Percentiles rank a stretch among this genome's conserved stretches.
These are phyloP conservation scores for Salix caprea DNA, from an alignment of 345 rosid species.

Conservation along the genomic window DNA sequence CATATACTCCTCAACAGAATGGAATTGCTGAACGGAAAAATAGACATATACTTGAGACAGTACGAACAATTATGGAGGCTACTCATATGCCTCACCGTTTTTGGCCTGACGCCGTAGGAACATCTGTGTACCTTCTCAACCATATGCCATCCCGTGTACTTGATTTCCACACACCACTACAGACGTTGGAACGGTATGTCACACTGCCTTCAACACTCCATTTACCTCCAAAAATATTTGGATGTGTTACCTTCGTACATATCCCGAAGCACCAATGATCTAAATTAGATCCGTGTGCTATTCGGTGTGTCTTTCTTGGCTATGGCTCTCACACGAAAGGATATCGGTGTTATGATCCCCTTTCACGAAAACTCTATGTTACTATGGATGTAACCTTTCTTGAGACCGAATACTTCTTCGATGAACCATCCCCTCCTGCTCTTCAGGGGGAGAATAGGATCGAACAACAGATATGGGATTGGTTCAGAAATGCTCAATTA, in stretches of 20 bases:
- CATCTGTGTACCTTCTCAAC: neutral
- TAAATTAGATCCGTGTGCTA: too few relatives aligned
- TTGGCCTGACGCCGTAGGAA: neutral
- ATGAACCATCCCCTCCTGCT: too few relatives aligned
- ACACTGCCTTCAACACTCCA: too few relatives aligned
- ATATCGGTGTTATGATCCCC: neutral
- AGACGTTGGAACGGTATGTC: too few relatives aligned
- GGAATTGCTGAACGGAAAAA: neutral
- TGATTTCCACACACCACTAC: too few relatives aligned
- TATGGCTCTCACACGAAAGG: neutral
- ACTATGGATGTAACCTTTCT: neutral
- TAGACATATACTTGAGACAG: neutral
- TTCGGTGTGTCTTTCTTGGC: too few relatives aligned
- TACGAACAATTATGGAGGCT: accelerated
- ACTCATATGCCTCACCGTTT: neutral
- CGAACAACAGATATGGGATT: neutral
- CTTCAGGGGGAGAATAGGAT: neutral
- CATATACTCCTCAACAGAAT: neutral
- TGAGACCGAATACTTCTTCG: neutral
- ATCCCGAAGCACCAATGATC: neutral
- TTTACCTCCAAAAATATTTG: too few relatives aligned
- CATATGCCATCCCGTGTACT: too few relatives aligned
- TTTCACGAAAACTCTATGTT: too few relatives aligned
- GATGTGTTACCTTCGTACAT: too few relatives aligned
- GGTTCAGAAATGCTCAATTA: too few relatives aligned